Percentiles rank a stretch among this genome's conserved stretches.
Evolutionary conservation across 179 eudicot species (phyloP).

Genomic region (Gypsophila paniculata): DNA sequence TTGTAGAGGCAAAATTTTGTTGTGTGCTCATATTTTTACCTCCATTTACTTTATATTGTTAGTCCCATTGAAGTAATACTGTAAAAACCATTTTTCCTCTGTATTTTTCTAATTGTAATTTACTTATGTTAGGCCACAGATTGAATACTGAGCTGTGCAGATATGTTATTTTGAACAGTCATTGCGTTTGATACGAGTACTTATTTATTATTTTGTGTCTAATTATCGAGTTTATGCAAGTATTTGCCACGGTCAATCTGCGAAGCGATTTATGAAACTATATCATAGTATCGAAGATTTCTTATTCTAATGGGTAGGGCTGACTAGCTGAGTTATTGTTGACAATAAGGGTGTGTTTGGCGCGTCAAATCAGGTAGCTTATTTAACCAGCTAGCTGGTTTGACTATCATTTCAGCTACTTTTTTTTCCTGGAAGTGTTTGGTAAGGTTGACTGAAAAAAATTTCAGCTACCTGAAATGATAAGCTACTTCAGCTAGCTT

Average conservation of each 20-base stretch:
- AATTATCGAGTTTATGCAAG: background rate
- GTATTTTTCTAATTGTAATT: background rate
- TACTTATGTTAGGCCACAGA: background rate
- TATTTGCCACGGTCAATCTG: background rate
- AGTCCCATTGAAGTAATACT: slow-evolving; percentile 3
- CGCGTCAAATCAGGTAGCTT: too few relatives aligned
- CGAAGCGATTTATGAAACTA: too few relatives aligned
- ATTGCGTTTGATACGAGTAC: background rate
- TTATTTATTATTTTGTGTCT: background rate
- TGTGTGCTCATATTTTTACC: background rate
- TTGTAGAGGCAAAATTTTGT: slow-evolving; percentile 21
- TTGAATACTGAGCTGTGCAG: slow-evolving; percentile 7
- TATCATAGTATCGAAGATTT: too few relatives aligned
- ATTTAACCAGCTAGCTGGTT: too few relatives aligned
- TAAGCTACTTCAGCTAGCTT: too few relatives aligned
- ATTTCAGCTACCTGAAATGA: too few relatives aligned
- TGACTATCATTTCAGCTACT: too few relatives aligned
- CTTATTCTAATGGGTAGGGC: too few relatives aligned
- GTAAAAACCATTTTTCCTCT: background rate
- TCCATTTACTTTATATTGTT: background rate
- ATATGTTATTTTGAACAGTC: background rate
- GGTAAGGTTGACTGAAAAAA: too few relatives aligned
- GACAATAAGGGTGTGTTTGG: too few relatives aligned
- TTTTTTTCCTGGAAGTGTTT: too few relatives aligned
- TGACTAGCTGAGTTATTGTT: too few relatives aligned